Percentiles rank a stretch among this genome's conserved stretches.
These are phyloP conservation scores for Sesbania bispinosa DNA, from an alignment of 306 rosid genomes.

Conservation along the genomic window DNA sequence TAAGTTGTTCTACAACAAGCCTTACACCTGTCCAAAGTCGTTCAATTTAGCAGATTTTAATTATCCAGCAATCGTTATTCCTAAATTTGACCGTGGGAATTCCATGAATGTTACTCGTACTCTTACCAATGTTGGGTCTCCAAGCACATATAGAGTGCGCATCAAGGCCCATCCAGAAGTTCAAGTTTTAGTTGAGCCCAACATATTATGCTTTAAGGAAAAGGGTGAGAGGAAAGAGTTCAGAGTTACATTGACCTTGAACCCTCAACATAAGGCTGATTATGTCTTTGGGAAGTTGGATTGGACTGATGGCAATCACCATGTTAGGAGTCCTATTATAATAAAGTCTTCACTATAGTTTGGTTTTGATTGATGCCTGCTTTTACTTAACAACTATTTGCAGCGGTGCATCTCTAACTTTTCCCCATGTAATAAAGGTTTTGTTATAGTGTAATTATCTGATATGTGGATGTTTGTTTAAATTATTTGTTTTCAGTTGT, in stretches of 20 bases:
- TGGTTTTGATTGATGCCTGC: too few species aligned
- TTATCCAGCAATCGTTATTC: conserved; percentile 58
- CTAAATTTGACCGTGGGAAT: neutral
- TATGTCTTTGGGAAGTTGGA: conserved; percentile 36
- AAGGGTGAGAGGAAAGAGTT: conserved; percentile 49
- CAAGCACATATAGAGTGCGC: conserved; percentile 33
- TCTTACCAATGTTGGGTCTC: conserved; percentile 53
- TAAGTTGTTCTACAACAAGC: conserved; percentile 13
- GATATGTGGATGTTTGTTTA: too few species aligned
- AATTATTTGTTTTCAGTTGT: too few species aligned
- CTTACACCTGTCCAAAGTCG: conserved; percentile 33
- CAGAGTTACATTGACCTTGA: conserved; percentile 22
- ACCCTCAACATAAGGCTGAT: neutral
- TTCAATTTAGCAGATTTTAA: conserved; percentile 46
- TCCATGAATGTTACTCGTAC: conserved; percentile 36
- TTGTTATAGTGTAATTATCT: too few species aligned
- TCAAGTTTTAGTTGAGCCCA: conserved; percentile 37
- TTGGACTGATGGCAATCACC: conserved; percentile 42
- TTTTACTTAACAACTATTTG: too few species aligned
- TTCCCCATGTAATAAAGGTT: too few species aligned
- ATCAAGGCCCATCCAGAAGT: conserved; percentile 35
- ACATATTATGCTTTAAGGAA: conserved; percentile 20
- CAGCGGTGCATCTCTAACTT: too few species aligned
- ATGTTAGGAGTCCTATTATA: conserved; percentile 42
- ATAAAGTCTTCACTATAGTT: too few species aligned